These are phyloP conservation scores for Parachlorella kessleri DNA, from an alignment of 139 green algal species.

Conservation along the genomic window DNA sequence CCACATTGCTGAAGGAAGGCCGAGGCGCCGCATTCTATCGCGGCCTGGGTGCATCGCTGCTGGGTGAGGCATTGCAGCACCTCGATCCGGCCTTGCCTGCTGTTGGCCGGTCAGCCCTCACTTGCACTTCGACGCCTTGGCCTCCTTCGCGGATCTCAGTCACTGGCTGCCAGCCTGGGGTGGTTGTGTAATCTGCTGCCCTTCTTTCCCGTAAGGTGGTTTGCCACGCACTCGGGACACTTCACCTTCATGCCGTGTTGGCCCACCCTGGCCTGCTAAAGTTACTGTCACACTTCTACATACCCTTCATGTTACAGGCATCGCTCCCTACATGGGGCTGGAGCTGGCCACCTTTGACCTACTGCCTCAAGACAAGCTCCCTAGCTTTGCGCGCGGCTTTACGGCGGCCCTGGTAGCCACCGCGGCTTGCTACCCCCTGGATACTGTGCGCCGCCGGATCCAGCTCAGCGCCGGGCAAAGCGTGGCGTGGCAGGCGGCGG, in stretches of 20 bases:
- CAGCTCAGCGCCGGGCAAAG: conserved; percentile 39
- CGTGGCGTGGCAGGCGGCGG: conserved; percentile 5
- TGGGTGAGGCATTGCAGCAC: no score
- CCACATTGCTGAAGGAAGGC: conserved; percentile 59
- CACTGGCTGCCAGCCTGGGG: no score
- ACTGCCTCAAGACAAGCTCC: conserved; percentile 56
- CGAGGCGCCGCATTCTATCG: conserved; percentile 67
- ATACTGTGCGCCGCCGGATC: conserved; percentile 64
- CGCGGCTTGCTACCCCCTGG: conserved; percentile 70
- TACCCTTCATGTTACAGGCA: conserved; percentile 53
- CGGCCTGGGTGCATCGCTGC: conserved; percentile 68
- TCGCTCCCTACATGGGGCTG: conserved; percentile 84
- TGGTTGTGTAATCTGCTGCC: no score
- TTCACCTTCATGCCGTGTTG: no score
- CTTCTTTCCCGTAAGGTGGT: no score
- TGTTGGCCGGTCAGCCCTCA: no score
- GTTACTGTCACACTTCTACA: no score
- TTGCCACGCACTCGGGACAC: no score
- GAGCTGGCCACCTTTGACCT: conserved; percentile 76
- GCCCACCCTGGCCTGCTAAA: no score
- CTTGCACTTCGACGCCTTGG: no score
- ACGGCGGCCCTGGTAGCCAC: conserved; percentile 73
- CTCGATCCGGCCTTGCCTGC: no score
- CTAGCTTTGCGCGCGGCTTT: conserved; percentile 69
- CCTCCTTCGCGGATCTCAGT: no score